Percentiles rank a stretch among this genome's conserved stretches.
Conservation (phyloP, 306 rosid genomes). For the Vachellia pachyceras region DNA sequence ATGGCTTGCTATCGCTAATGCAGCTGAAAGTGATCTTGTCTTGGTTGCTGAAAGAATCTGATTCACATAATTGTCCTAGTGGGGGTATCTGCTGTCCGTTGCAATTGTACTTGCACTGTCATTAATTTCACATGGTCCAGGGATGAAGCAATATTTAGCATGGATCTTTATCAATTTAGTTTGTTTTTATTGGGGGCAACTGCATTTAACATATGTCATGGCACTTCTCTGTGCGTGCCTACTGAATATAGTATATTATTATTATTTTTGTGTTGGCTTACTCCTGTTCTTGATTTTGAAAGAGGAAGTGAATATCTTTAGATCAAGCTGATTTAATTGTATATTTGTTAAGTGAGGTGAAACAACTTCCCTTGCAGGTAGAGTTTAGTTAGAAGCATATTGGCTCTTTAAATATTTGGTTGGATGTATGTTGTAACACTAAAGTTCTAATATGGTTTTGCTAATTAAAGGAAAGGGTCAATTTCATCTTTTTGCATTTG, state of each 20-base stretch:
- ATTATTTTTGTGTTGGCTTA: neutral
- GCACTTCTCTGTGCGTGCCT: neutral
- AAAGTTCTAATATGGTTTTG: neutral
- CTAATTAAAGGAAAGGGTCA: neutral
- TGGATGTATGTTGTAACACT: neutral
- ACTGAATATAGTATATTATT: neutral
- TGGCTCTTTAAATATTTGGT: conserved; percentile 18
- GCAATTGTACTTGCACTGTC: neutral
- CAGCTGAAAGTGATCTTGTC: neutral
- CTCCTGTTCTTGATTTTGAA: neutral
- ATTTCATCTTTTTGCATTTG: conserved; percentile 3
- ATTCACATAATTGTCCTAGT: neutral
- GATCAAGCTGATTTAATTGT: neutral
- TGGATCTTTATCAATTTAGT: neutral
- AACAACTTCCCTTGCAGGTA: neutral
- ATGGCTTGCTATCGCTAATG: neutral
- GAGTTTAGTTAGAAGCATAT: neutral
- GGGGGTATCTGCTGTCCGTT: neutral
- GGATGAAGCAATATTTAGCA: neutral
- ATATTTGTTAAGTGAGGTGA: neutral
- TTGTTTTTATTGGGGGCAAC: neutral
- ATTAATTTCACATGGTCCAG: neutral
- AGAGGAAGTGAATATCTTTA: neutral
- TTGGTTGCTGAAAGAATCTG: neutral
- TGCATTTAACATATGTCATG: neutral